Evolutionary conservation across 805 yeast species (phyloP), one percentile per base, ranked within the genome.

Genomic region (Ogataea degrootiae): DNA sequence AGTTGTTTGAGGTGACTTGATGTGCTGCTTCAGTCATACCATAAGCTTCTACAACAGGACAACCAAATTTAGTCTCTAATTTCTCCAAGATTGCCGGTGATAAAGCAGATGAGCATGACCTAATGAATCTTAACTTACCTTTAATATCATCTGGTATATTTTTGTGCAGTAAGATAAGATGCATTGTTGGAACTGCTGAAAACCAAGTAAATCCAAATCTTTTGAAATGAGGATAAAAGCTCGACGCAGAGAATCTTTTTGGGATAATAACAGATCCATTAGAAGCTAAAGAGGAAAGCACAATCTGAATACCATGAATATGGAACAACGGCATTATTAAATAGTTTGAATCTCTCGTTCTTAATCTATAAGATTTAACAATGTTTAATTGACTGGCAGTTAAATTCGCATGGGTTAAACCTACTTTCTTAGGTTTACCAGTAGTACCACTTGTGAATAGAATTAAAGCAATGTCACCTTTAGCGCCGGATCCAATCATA

Each of bases 1-100:
- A 65, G 53, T 77, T 74, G 63, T 84, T 84, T 3, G 89, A 82
- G 11, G 87, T 80, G 83, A 84, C 85, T 63, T 84, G 89, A 62
- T 84, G 90, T n/a, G 87, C 74, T 1, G 87, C 87, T 60, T 84
- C 91, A 2, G 90, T 84, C 88, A 84, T 83, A 5, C 89, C 90
- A 59, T 84, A 84, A 0, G 90, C 90, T 62, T 84, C 91, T 15
- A 83, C 60, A 0, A 84, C 89, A 0, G 89, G 89, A 0, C 87
- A 84, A 8, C 75, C 67, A 62, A 84, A 79, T 31, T 73, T 70
- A 41, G 66, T 50, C 55, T 84, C 90, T 42, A 84, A 68, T 60
- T 75, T 72, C 45, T 70, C 70, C 68, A 84, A 77, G 6, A 82
- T 81, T 1, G 81, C 63, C 2, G 88, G 87, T 1, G 89, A 87